Conservation (phyloP, 2,329 filamentous ascomycete genomes). For the Trichoderma polysporum region DNA sequence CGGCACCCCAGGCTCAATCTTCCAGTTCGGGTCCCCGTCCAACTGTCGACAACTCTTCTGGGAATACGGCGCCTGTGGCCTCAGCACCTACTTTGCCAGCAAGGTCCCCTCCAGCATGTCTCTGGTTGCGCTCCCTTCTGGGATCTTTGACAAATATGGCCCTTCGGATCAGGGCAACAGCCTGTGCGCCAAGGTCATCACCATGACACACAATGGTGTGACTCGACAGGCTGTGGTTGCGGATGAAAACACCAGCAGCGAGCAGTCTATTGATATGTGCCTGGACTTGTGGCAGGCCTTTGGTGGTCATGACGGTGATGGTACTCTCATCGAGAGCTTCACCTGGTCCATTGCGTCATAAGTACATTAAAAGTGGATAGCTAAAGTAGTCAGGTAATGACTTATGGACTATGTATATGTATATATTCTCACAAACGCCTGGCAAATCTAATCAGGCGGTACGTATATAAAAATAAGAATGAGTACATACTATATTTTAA, state of each 20-base stretch:
- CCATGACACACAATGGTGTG: conserved; percentile 21
- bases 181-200: conserved; percentile 23
- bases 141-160: conserved; percentile 13
- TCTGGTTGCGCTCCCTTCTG: conserved; percentile 17
- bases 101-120: conserved; percentile 15
- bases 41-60: conserved; percentile 17
- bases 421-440: neutral
- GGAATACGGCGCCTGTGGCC: conserved; percentile 21
- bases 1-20: conserved; percentile 20
- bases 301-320: conserved; percentile 18
- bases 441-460: neutral
- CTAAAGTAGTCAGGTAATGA: neutral
- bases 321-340: conserved; percentile 18
- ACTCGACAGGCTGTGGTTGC: conserved; percentile 19
- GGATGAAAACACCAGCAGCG: conserved; percentile 19
- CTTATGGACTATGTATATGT: conserved; percentile 1
- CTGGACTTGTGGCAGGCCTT: conserved; percentile 21
- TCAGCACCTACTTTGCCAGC: conserved; percentile 22
- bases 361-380: neutral
- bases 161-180: conserved; percentile 15
- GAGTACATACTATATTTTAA: neutral
- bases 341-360: conserved; percentile 19
- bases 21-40: conserved; percentile 18
- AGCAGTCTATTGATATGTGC: conserved; percentile 23
- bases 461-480: neutral